Conservation (phyloP, 805 yeast genomes). For the Candida manassasensis region DNA sequence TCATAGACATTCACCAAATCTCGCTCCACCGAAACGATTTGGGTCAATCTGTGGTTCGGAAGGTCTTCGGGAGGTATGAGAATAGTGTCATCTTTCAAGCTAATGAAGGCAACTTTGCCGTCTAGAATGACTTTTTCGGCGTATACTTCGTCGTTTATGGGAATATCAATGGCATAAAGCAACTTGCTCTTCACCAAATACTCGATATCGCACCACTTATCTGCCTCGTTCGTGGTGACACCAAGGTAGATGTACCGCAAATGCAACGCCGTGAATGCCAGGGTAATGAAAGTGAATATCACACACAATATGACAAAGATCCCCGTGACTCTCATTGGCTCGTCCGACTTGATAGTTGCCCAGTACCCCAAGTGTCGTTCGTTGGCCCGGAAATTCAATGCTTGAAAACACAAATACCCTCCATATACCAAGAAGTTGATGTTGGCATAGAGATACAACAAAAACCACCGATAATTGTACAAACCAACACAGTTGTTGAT, state of each 20-base stretch:
- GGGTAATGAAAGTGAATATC: conserved; percentile 32
- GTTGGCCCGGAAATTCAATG: conserved; percentile 11
- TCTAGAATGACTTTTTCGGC: conserved; percentile 19
- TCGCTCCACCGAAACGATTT: conserved; percentile 19
- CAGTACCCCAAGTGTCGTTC: background rate
- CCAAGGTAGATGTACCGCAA: conserved; percentile 54
- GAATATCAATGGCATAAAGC: conserved; percentile 20
- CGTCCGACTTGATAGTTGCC: conserved; percentile 18
- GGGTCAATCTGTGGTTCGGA: conserved; percentile 10
- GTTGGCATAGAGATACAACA: conserved; percentile 51
- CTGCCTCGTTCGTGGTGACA: conserved; percentile 69
- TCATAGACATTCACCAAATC: conserved; percentile 46
- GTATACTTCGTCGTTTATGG: conserved; percentile 12
- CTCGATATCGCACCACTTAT: conserved; percentile 66
- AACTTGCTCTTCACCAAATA: conserved; percentile 31
- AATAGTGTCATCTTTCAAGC: conserved; percentile 22
- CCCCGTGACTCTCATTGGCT: conserved; percentile 38
- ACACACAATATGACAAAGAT: conserved; percentile 36
- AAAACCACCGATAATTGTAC: conserved; percentile 58
- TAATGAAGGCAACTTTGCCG: conserved; percentile 21
- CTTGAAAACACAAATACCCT: conserved; percentile 27
- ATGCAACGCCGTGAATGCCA: conserved; percentile 42
- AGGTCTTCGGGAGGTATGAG: conserved; percentile 10
- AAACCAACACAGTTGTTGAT: conserved; percentile 72
- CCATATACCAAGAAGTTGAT: conserved; percentile 38